Percentiles rank a stretch among this genome's conserved stretches.
These are phyloP conservation scores for Colletotrichum sp. DNA, from an alignment of 2,329 filamentous ascomycete genomes.

Conservation along the genomic window DNA sequence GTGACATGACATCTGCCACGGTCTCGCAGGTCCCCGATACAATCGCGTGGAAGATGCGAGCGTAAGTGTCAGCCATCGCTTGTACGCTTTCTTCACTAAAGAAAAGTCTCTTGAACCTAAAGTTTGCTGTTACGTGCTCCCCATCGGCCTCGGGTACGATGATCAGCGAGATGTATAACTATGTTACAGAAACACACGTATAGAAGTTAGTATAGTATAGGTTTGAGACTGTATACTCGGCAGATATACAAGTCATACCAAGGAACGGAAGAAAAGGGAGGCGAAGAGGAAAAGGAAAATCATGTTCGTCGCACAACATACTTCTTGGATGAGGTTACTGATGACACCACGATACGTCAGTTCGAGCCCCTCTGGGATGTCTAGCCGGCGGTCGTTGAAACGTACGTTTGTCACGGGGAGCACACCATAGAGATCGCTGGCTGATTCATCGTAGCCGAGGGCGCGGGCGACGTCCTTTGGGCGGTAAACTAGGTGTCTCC, in stretches of 20 bases:
- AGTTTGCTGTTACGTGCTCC: not conserved
- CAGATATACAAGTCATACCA: accelerated
- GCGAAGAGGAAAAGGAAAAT: not conserved
- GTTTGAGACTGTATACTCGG: not conserved
- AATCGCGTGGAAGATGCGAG: not conserved
- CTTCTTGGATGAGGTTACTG: not conserved
- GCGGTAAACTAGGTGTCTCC: not conserved
- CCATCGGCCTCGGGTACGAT: not conserved
- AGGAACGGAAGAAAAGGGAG: not conserved
- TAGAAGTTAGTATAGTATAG: not conserved
- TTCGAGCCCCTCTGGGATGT: not conserved
- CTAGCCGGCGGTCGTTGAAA: not conserved
- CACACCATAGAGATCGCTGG: not conserved
- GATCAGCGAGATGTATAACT: not conserved
- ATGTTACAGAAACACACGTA: not conserved
- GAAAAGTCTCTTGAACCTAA: not conserved
- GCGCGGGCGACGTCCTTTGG: not conserved
- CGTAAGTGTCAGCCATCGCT: not conserved
- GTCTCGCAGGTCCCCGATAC: not conserved
- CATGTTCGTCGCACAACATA: not conserved
- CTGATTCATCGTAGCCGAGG: not conserved
- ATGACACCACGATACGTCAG: not conserved
- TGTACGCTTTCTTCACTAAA: not conserved
- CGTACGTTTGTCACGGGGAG: not conserved
- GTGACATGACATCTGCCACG: not conserved